Conservation (phyloP, 208 protist species). For the Angomonas deanei region DNA sequence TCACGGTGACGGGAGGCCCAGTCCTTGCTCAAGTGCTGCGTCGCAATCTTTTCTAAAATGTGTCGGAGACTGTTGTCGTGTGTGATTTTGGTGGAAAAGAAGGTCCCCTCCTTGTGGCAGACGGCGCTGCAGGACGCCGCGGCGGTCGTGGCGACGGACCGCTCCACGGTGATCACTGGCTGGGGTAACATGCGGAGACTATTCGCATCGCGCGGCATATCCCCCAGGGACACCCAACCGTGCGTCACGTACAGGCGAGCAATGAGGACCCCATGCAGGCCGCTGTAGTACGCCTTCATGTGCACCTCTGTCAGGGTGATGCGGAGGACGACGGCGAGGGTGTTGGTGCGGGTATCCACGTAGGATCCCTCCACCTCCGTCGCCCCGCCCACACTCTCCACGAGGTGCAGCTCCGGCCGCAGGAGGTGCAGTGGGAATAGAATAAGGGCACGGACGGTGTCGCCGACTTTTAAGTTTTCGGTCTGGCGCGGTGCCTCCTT, state of each 20-base stretch:
- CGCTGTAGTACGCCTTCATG: constrained; percentile 23
- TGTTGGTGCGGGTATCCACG: constrained; percentile 58
- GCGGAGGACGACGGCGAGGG: constrained; percentile 49
- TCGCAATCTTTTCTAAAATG: not conserved
- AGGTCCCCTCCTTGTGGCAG: not conserved
- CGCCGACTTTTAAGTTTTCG: constrained; percentile 24
- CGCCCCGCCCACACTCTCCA: constrained; percentile 37
- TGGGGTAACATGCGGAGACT: constrained; percentile 67
- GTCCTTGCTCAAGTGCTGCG: not conserved
- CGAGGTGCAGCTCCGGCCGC: constrained; percentile 51
- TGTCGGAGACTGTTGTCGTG: constrained; percentile 3
- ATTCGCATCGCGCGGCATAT: constrained; percentile 72
- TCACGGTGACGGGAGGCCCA: not conserved
- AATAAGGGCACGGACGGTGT: constrained; percentile 46
- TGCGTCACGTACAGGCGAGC: constrained; percentile 50
- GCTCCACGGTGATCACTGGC: constrained; percentile 23
- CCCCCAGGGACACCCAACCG: constrained; percentile 52
- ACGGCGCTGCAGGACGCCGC: not conserved
- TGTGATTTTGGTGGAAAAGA: not conserved
- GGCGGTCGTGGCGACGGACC: constrained; percentile 5
- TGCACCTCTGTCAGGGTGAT: constrained; percentile 38
- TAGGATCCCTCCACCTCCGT: constrained; percentile 42
- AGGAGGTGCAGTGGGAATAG: constrained; percentile 70
- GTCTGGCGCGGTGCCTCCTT: not conserved
- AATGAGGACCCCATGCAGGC: constrained; percentile 23